phyloP scores from a whole-genome alignment of 1,284 basidiomycete genomes.

The Puccinia novopanici region DNA sequence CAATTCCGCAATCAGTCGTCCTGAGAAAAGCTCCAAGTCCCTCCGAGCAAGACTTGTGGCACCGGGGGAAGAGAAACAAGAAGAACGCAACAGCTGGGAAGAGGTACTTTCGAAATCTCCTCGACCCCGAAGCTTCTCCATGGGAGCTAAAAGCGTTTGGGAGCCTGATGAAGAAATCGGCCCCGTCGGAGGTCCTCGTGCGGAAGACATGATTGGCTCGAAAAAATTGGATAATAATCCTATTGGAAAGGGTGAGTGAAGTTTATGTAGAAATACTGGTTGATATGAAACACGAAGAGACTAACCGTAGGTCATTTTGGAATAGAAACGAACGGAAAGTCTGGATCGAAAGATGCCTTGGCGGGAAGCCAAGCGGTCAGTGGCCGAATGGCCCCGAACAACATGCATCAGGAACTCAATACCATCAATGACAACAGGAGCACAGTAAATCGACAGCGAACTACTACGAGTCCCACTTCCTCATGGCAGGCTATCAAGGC shows the following conservation, averaged over 20 bases:
- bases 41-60: conserved; percentile 13
- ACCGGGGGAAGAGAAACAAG: background rate
- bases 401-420: conserved; percentile 29
- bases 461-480: conserved; percentile 36
- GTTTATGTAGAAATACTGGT: background rate
- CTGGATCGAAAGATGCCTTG: conserved; percentile 14
- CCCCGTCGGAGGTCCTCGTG: background rate
- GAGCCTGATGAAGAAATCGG: background rate
- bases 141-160: conserved; percentile 28
- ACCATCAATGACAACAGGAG: conserved; percentile 23
- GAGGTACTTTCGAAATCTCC: background rate
- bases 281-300: background rate
- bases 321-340: conserved; percentile 4
- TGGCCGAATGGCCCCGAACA: conserved; percentile 8
- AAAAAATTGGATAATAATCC: background rate
- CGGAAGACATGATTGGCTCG: too few species aligned
- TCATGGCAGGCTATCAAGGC: conserved; percentile 42
- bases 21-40: conserved; percentile 1
- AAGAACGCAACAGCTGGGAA: background rate
- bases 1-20: conserved; percentile 1
- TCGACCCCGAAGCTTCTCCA: conserved; percentile 31
- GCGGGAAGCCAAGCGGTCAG: conserved; percentile 3
- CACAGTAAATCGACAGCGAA: conserved; percentile 34
- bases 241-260: conserved; percentile 20
- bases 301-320: background rate